Percentiles rank a stretch among this genome's conserved stretches.
Conservation (phyloP, 345 rosid genomes). For the Brassica rapa region DNA sequence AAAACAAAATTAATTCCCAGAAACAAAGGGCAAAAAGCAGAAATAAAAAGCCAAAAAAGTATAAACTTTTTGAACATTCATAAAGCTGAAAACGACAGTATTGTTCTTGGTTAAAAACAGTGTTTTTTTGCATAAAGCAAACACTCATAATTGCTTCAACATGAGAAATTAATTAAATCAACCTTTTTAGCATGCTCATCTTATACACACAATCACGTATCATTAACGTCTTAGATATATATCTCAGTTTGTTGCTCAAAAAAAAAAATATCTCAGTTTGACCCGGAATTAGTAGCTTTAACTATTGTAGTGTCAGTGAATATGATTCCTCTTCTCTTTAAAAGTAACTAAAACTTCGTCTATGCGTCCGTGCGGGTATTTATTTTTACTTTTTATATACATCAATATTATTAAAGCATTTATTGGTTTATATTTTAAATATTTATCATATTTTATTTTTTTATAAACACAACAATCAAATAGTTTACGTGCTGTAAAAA, state of each 20-base stretch:
- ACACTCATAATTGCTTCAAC: conserved; percentile 34
- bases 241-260: not conserved
- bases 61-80: conserved; percentile 28
- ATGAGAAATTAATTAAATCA: conserved; percentile 14
- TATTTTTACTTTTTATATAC: too few relatives aligned
- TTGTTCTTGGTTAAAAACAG: conserved; percentile 30
- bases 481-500: too few relatives aligned
- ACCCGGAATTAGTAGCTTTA: conserved; percentile 3
- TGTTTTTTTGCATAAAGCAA: conserved; percentile 33
- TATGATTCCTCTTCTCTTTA: conserved; percentile 1
- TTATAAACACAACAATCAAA: too few relatives aligned
- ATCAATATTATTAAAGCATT: too few relatives aligned
- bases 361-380: too few relatives aligned
- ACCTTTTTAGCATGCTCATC: conserved; percentile 31
- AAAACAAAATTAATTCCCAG: conserved; percentile 22
- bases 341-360: not conserved
- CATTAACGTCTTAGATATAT: not conserved
- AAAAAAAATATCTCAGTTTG: not conserved
- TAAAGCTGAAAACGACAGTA: conserved; percentile 43
- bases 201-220: conserved; percentile 9
- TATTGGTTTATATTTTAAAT: too few relatives aligned
- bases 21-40: conserved; percentile 35
- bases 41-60: conserved; percentile 34
- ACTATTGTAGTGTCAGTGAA: not conserved
- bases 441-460: too few relatives aligned